A percentile compares a stretch with the other conserved stretches of the same genome.
These are phyloP conservation scores for Ascochyta clinopodiicola DNA, from an alignment of 2,329 filamentous ascomycete species.

Conservation along the genomic window DNA sequence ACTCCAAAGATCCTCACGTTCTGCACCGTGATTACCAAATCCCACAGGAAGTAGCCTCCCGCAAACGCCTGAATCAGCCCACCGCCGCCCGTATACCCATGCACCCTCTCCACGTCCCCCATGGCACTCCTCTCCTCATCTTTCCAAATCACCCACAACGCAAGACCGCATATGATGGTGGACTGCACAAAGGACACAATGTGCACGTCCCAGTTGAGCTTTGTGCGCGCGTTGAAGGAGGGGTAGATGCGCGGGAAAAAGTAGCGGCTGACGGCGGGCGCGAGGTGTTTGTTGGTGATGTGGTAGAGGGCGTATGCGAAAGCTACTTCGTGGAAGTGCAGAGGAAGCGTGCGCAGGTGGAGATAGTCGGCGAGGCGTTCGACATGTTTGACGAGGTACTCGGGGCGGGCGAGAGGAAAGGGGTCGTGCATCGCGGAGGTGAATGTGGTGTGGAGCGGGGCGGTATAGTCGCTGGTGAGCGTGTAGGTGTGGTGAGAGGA, in stretches of 20 bases:
- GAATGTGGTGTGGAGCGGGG: slow-evolving; percentile 14
- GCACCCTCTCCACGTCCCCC: slow-evolving; percentile 72
- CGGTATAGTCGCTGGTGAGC: not conserved
- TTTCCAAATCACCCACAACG: slow-evolving; percentile 72
- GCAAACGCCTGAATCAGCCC: slow-evolving; percentile 80
- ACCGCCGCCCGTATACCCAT: slow-evolving; percentile 75
- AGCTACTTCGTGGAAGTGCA: slow-evolving; percentile 80
- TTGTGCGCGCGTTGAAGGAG: slow-evolving; percentile 66
- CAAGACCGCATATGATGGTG: slow-evolving; percentile 71
- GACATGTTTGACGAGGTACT: slow-evolving; percentile 60
- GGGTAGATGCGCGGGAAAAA: slow-evolving; percentile 71
- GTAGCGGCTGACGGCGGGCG: slow-evolving; percentile 68
- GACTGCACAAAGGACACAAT: slow-evolving; percentile 84
- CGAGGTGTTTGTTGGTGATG: slow-evolving; percentile 68
- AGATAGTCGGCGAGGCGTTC: slow-evolving; percentile 70
- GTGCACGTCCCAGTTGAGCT: slow-evolving; percentile 84
- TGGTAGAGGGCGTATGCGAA: slow-evolving; percentile 72
- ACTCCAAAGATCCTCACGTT: slow-evolving; percentile 75
- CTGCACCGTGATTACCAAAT: slow-evolving; percentile 71
- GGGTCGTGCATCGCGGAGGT: slow-evolving; percentile 70
- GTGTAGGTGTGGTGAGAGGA: slow-evolving; percentile 16
- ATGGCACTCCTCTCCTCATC: slow-evolving; percentile 73
- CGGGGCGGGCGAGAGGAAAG: slow-evolving; percentile 68
- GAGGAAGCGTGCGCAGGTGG: slow-evolving; percentile 69
- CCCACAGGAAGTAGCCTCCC: slow-evolving; percentile 85